A percentile compares a stretch with the other conserved stretches of the same genome.
These are phyloP conservation scores for Fusarium transvaalense DNA, from an alignment of 2,329 filamentous ascomycete species.

Conservation along the genomic window DNA sequence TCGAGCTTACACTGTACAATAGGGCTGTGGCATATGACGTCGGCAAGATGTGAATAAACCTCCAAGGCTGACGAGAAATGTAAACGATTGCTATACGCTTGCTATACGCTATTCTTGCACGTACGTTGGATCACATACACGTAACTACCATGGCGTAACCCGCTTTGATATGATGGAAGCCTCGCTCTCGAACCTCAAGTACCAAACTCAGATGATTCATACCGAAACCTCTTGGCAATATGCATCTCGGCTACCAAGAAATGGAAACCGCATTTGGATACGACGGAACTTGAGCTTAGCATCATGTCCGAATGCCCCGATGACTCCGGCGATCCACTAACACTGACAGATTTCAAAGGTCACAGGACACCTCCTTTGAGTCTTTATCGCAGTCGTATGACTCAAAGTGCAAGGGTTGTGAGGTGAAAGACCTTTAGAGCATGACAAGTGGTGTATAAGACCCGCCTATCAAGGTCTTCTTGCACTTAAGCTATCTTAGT, in stretches of 20 bases:
- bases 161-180: background rate
- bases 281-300: background rate
- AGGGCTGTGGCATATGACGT: constrained; percentile 29
- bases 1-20: too few relatives aligned
- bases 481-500: background rate
- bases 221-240: constrained; percentile 23
- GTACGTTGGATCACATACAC: constrained; percentile 5
- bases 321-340: constrained; percentile 17
- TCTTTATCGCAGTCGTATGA: constrained; percentile 9
- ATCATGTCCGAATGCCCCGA: constrained; percentile 32
- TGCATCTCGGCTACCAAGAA: background rate
- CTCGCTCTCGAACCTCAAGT: background rate
- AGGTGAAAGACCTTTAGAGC: background rate
- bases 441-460: background rate
- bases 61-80: constrained; percentile 20
- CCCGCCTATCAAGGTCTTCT: background rate
- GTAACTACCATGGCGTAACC: background rate
- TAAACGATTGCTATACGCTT: background rate
- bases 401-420: constrained; percentile 18
- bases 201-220: constrained; percentile 2
- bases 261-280: background rate
- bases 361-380: constrained; percentile 16
- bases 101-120: constrained; percentile 1
- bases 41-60: background rate
- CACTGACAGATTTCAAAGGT: constrained; percentile 10